Evolutionary conservation across 148 eudicot species (phyloP).

Genomic region (Camellia japonica): DNA sequence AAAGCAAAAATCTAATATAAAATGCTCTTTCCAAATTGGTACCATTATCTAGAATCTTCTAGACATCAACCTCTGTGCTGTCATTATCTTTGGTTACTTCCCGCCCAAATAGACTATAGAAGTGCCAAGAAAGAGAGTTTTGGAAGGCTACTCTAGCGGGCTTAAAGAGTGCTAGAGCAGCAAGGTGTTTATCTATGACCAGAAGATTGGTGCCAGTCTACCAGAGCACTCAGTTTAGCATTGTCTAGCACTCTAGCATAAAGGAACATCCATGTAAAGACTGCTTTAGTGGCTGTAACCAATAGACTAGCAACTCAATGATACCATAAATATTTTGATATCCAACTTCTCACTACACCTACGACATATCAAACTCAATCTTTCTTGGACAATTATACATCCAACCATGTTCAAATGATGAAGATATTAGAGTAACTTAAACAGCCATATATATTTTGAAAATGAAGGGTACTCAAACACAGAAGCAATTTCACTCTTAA

Average conservation of each 20-base stretch:
- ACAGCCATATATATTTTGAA: not conserved
- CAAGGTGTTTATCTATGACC: too few relatives aligned
- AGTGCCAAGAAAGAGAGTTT: not conserved
- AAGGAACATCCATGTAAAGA: too few relatives aligned
- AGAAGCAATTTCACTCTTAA: not conserved
- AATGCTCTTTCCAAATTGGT: not conserved
- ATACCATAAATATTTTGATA: not conserved
- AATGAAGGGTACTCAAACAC: not conserved
- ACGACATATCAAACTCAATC: not conserved
- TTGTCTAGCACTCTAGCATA: too few relatives aligned
- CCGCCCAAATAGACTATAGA: not conserved
- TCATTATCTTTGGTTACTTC: not conserved
- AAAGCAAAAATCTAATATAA: not conserved
- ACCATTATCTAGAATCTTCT: not conserved
- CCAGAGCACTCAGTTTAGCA: too few relatives aligned
- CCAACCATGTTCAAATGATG: not conserved
- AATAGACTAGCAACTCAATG: not conserved
- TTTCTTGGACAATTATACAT: constrained; percentile 1
- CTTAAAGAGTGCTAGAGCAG: too few relatives aligned
- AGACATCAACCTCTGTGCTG: not conserved
- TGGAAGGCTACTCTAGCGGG: not conserved
- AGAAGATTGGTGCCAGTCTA: too few relatives aligned
- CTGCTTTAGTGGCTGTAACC: not conserved
- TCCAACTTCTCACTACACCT: not conserved
- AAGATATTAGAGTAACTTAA: not conserved